These are phyloP conservation scores for Chaetomium sp. DNA, from an alignment of 2,329 filamentous ascomycete genomes.

Conservation along the genomic window DNA sequence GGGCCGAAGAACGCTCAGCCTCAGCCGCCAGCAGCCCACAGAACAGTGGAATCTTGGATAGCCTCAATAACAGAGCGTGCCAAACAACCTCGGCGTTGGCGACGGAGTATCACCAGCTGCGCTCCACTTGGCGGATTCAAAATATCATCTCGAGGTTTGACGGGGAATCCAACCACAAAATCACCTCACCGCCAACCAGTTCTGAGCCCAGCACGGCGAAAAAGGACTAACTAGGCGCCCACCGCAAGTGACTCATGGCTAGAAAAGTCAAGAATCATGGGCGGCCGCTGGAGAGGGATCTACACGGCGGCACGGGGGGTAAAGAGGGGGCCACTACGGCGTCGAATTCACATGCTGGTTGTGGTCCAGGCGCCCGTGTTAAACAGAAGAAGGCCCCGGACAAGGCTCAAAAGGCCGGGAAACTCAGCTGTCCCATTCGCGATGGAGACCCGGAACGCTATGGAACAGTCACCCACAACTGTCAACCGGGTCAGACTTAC, in stretches of 20 bases:
- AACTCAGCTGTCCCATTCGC: not conserved
- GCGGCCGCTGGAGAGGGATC: not conserved
- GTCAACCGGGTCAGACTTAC: not conserved
- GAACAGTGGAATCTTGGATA: no score
- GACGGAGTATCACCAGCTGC: not conserved
- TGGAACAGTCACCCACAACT: not conserved
- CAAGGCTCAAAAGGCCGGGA: not conserved
- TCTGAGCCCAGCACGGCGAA: no score
- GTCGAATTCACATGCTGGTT: no score
- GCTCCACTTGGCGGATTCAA: not conserved
- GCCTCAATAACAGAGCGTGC: no score
- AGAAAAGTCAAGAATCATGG: not conserved
- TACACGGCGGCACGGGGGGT: not conserved
- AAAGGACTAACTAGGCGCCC: no score
- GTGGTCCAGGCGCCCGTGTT: no score
- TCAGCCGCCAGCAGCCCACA: no score
- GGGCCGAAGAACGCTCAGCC: no score
- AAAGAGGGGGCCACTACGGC: not conserved
- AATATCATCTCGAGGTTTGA: not conserved
- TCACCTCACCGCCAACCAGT: no score
- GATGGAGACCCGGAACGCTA: not conserved
- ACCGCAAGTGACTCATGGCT: no score
- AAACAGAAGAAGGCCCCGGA: no score
- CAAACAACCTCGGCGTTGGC: not conserved
- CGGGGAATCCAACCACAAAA: no score